Evolutionary conservation across 2,329 filamentous ascomycete species (phyloP).

Genomic region (Hortaea sp.): DNA sequence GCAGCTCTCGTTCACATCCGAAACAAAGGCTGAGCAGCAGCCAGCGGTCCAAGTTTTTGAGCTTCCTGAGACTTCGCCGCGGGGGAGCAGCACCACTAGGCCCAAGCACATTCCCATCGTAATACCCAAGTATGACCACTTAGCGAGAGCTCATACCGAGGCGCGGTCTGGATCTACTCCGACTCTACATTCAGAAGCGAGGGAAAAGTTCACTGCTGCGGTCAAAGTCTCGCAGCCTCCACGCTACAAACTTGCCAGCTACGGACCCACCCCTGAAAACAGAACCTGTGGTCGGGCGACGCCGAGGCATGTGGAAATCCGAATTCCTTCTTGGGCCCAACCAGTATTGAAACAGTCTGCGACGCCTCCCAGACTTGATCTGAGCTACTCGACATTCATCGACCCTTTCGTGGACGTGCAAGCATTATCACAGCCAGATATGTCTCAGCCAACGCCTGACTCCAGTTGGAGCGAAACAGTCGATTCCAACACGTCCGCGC

Average conservation of each 20-base stretch:
- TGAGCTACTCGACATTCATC: constrained; percentile 12
- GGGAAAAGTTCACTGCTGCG: neutral
- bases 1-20: neutral
- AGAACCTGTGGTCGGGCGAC: neutral
- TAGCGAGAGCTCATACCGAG: constrained; percentile 5
- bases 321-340: constrained; percentile 36
- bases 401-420: constrained; percentile 15
- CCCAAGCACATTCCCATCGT: constrained; percentile 37
- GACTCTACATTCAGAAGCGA: constrained; percentile 6
- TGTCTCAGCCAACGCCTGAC: constrained; percentile 33
- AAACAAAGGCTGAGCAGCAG: neutral
- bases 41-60: constrained; percentile 6
- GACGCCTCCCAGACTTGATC: constrained; percentile 19
- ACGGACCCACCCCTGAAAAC: neutral
- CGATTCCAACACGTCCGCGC: constrained; percentile 36
- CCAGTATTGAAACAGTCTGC: constrained; percentile 30
- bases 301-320: constrained; percentile 40
- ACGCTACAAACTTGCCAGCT: neutral
- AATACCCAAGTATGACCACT: constrained; percentile 31
- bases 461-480: constrained; percentile 37
- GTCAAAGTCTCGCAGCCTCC: neutral
- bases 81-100: constrained; percentile 14
- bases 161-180: constrained; percentile 7
- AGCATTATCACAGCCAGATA: constrained; percentile 26
- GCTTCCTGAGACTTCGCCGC: constrained; percentile 10